Evolutionary conservation across 2,329 filamentous ascomycete genomes (phyloP).

Genomic region (Penicillium sp.): DNA sequence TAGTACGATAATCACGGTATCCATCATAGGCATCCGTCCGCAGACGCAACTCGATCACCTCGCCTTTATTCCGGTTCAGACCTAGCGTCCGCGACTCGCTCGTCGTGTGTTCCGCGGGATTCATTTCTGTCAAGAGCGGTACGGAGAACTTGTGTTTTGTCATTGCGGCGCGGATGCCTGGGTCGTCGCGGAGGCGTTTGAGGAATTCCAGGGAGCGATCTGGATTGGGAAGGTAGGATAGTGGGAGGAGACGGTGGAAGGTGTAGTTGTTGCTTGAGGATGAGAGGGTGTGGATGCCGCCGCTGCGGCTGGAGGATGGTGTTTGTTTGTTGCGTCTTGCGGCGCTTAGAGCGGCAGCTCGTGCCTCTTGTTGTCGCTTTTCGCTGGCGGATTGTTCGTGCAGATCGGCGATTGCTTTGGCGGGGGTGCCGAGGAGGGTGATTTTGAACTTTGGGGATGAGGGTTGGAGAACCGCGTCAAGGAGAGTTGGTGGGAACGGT

Average conservation of each 20-base stretch:
- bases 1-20: slow-evolving; percentile 87
- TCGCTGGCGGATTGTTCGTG: slow-evolving; percentile 35
- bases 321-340: slow-evolving; percentile 16
- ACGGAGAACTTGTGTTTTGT: slow-evolving; percentile 79
- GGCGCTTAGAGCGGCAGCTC: slow-evolving; percentile 26
- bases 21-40: slow-evolving; percentile 94
- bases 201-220: slow-evolving; percentile 69
- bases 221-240: slow-evolving; percentile 74
- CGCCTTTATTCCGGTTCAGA: slow-evolving; percentile 80
- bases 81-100: slow-evolving; percentile 81
- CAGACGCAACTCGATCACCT: slow-evolving; percentile 85
- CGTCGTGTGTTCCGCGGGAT: slow-evolving; percentile 77
- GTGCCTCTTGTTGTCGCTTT: slow-evolving; percentile 29
- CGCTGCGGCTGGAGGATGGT: slow-evolving; percentile 6
- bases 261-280: slow-evolving; percentile 67
- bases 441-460: slow-evolving; percentile 44
- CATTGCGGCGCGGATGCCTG: slow-evolving; percentile 83
- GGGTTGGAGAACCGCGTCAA: slow-evolving; percentile 33
- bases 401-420: slow-evolving; percentile 42
- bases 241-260: slow-evolving; percentile 72
- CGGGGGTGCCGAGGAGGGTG: slow-evolving; percentile 45
- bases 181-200: slow-evolving; percentile 72
- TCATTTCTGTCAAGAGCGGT: slow-evolving; percentile 89
- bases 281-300: slow-evolving; percentile 31
- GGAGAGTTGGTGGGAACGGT: slow-evolving; percentile 40